Evolutionary conservation across 2,329 filamentous ascomycete genomes (phyloP).

Genomic region (Sphaerulina vaccinii): DNA sequence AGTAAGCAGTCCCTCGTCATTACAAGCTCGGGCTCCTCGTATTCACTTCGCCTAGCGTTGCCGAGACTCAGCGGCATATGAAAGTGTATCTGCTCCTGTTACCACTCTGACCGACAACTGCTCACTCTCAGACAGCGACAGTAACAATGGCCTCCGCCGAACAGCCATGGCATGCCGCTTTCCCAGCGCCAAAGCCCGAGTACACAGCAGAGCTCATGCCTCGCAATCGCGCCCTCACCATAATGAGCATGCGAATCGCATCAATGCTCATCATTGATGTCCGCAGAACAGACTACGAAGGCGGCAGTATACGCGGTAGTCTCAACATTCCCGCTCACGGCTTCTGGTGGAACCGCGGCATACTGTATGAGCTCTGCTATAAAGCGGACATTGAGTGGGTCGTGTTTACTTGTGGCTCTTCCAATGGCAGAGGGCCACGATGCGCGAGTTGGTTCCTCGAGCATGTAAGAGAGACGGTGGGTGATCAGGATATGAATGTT

Average conservation of each 20-base stretch:
- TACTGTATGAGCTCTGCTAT: slow-evolving; percentile 46
- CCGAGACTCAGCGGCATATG: neutral
- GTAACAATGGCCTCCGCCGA: slow-evolving; percentile 25
- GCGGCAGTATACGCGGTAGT: slow-evolving; percentile 46
- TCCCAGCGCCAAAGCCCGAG: slow-evolving; percentile 40
- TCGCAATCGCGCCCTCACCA: slow-evolving; percentile 38
- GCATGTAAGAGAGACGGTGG: slow-evolving; percentile 35
- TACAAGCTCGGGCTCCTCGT: neutral
- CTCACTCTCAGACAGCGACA: too few species aligned
- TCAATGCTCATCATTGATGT: slow-evolving; percentile 46
- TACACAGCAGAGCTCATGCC: slow-evolving; percentile 41
- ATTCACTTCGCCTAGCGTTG: neutral
- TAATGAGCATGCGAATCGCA: slow-evolving; percentile 39
- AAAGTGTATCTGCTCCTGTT: too few species aligned
- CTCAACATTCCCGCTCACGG: slow-evolving; percentile 50
- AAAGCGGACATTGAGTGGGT: slow-evolving; percentile 47
- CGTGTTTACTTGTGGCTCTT: slow-evolving; percentile 48
- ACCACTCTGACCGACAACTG: too few species aligned
- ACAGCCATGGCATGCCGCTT: slow-evolving; percentile 43
- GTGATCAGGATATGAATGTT: slow-evolving; percentile 42
- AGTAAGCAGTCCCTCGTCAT: too few species aligned
- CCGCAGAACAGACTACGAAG: slow-evolving; percentile 49
- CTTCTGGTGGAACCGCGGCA: slow-evolving; percentile 47
- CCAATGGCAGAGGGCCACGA: slow-evolving; percentile 32
- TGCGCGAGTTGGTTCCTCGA: slow-evolving; percentile 41